Evolutionary conservation across 1,284 basidiomycete species (phyloP).

Genomic region (Volvariella surrecta): DNA sequence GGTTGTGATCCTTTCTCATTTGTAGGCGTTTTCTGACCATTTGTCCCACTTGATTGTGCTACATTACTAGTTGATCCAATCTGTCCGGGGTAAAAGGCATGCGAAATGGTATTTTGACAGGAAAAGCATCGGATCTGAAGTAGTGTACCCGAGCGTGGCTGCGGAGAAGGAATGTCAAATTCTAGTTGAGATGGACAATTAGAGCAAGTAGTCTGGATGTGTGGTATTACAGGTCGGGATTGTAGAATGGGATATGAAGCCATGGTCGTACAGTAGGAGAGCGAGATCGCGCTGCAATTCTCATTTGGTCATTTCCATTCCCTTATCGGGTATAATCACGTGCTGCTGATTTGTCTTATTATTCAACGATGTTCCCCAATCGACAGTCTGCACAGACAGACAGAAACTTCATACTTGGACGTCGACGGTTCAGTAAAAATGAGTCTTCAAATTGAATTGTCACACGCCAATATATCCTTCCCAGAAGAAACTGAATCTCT

Average conservation of each 20-base stretch:
- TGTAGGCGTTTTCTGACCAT: constrained; percentile 14
- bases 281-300: no score
- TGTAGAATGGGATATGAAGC: constrained; percentile 21
- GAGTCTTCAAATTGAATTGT: no score
- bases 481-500: no score
- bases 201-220: constrained; percentile 55
- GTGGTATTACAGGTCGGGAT: constrained; percentile 57
- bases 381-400: no score
- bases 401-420: no score
- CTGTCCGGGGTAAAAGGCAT: constrained; percentile 58
- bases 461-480: no score
- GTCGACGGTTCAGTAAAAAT: no score
- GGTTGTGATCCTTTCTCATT: constrained; percentile 13
- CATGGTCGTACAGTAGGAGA: no score
- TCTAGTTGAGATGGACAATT: constrained; percentile 67
- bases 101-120: constrained; percentile 50
- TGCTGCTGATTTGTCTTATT: no score
- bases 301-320: no score
- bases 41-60: neutral
- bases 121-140: constrained; percentile 66
- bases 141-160: constrained; percentile 53
- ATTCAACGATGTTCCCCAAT: no score
- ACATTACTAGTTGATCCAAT: constrained; percentile 22
- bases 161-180: constrained; percentile 64
- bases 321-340: no score